Percentiles rank a stretch among this genome's conserved stretches.
Conservation (phyloP, 2,329 filamentous ascomycete species). For the Diaporthe helianthi region DNA sequence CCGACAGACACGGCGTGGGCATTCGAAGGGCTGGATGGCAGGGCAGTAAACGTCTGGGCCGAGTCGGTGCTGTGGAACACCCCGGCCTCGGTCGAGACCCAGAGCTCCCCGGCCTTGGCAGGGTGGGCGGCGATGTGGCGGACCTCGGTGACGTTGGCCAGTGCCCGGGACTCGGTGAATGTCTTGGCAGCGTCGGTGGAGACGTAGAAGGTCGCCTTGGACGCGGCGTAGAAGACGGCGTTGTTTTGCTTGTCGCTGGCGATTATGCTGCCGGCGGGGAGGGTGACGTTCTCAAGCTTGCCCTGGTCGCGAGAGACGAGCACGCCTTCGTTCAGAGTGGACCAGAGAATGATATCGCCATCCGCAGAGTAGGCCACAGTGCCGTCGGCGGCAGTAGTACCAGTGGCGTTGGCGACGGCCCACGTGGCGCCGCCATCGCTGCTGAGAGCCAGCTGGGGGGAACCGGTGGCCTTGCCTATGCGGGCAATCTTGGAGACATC, state of each 20-base stretch:
- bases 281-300: slow-evolving; percentile 53
- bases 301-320: slow-evolving; percentile 50
- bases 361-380: slow-evolving; percentile 58
- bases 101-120: slow-evolving; percentile 64
- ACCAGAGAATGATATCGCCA: slow-evolving; percentile 58
- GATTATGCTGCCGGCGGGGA: slow-evolving; percentile 55
- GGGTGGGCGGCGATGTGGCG: slow-evolving; percentile 65
- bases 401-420: slow-evolving; percentile 53
- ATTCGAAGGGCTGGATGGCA: slow-evolving; percentile 46
- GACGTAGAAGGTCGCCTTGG: slow-evolving; percentile 56
- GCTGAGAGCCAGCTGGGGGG: slow-evolving; percentile 55
- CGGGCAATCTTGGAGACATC: slow-evolving; percentile 55
- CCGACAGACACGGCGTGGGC: slow-evolving; percentile 54
- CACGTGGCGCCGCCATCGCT: slow-evolving; percentile 58
- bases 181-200: slow-evolving; percentile 56
- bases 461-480: slow-evolving; percentile 53
- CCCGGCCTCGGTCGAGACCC: slow-evolving; percentile 61
- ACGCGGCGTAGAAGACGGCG: slow-evolving; percentile 59
- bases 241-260: slow-evolving; percentile 62
- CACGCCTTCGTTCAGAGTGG: slow-evolving; percentile 49
- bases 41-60: slow-evolving; percentile 54
- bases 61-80: slow-evolving; percentile 61
- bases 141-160: slow-evolving; percentile 52
- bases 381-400: slow-evolving; percentile 51
- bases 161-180: slow-evolving; percentile 49